phyloP scores from a whole-genome alignment of 2,329 filamentous ascomycete genomes.

The Phyllosticta citrichinensis region DNA sequence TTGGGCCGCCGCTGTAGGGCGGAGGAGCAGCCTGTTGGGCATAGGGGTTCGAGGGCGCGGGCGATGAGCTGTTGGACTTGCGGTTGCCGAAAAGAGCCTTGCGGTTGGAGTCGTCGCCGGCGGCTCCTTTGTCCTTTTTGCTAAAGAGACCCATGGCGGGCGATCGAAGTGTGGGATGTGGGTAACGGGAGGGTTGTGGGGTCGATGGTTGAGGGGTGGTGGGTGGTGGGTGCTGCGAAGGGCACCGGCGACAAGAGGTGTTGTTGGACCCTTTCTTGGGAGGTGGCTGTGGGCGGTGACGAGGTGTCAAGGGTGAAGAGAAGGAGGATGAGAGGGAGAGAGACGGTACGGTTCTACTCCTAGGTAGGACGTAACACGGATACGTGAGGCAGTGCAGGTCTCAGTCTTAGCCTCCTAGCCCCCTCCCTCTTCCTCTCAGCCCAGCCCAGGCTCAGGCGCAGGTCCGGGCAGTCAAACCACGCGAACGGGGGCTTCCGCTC shows the following conservation, averaged over 20 bases:
- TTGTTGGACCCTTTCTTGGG: not conserved
- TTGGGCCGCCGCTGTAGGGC: slow-evolving; percentile 25
- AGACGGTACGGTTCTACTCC: not conserved
- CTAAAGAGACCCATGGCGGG: slow-evolving; percentile 24
- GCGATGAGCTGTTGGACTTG: slow-evolving; percentile 42
- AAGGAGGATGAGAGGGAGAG: not conserved
- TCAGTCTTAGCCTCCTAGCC: not conserved
- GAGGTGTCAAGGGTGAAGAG: not conserved
- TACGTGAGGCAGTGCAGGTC: slow-evolving; percentile 6
- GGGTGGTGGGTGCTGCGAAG: not conserved
- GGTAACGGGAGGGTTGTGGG: not conserved
- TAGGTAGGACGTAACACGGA: not conserved
- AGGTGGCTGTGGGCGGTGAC: not conserved
- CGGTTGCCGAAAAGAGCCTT: slow-evolving; percentile 49
- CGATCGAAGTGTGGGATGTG: not conserved
- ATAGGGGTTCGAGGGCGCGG: slow-evolving; percentile 44
- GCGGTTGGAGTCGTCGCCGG: slow-evolving; percentile 43
- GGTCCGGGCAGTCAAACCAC: not conserved
- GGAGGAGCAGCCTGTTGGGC: slow-evolving; percentile 36
- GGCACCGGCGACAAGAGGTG: not conserved
- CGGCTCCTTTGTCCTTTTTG: slow-evolving; percentile 43
- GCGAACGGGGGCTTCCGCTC: no score
- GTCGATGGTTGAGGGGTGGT: not conserved
- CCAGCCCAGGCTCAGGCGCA: not conserved
- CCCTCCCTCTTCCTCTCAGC: not conserved